Evolutionary conservation across 345 rosid species (phyloP), one percentile per base, ranked within the genome.

Genomic region (Turnera subulata): DNA sequence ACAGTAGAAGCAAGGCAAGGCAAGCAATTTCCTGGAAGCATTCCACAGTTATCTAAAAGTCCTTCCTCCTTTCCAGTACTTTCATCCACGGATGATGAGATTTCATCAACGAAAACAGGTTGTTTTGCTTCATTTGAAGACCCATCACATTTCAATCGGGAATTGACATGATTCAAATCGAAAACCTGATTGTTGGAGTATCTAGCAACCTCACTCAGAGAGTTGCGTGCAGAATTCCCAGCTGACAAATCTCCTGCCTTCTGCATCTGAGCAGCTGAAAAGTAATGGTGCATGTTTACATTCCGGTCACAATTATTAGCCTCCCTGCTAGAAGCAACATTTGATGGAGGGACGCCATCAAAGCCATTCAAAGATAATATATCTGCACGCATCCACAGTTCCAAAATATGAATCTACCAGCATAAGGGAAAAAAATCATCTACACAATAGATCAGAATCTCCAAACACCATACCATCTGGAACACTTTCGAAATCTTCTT

Each of bases 71-170:
- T 63, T 23, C 22, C 62, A 43, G 47, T 14, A 23, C 24, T 64
- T 54, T 64, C 74, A 42, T 70, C 74, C 8, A 48, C 60, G 14
- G 39, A 63, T 72, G 78, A 46, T 73, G 73, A 53, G 24, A 70
- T 16, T 89, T 82, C 86, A 53, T 86, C 86, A 0, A 80, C 62
- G 26, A 68, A 71, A 25, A 83, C 95, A 38, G 79, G 73, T 73
- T 78, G 76, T 67, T 73, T 78, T 35, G 39, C 68, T 24, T 69
- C 63, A 57, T 50, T 57, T 15, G 49, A 49, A 38, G 53, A 19
- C 43, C 46, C 72, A 39, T 55, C 67, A 23, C 46, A 56, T 40
- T 60, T 67, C 40, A 66, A 40, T 22, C 46, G 65, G 53, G 73
- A 50, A 63, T 71, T 79, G 44, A 44, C 61, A 46, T 65, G 64